Percentiles rank a stretch among this genome's conserved stretches.
These are phyloP conservation scores for Colletotrichum musae DNA, from an alignment of 2,329 filamentous ascomycete species.

Conservation along the genomic window DNA sequence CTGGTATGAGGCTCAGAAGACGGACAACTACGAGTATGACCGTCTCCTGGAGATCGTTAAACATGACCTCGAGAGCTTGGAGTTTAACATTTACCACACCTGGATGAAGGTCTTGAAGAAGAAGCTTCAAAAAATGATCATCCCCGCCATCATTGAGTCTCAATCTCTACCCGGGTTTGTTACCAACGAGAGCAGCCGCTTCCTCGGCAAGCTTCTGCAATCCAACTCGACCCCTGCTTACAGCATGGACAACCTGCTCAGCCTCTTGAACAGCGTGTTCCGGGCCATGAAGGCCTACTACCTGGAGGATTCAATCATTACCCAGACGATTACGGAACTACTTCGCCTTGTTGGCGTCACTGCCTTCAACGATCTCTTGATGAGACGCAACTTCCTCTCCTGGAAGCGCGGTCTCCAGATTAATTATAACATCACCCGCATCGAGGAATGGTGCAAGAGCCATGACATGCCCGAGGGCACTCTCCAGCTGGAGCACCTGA, in stretches of 20 bases:
- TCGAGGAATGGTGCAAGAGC: constrained; percentile 99
- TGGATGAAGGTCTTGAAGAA: constrained; percentile 99
- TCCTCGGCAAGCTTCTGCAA: constrained; percentile 96
- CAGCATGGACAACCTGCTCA: constrained; percentile 99
- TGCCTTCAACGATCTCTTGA: constrained; percentile 97
- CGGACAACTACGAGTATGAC: constrained; percentile 99
- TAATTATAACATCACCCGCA: constrained; percentile 99
- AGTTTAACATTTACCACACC: constrained; percentile 99
- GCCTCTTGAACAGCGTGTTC: constrained; percentile 95
- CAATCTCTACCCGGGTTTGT: constrained; percentile 98
- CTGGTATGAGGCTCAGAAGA: constrained; percentile 99
- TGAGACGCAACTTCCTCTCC: constrained; percentile 97
- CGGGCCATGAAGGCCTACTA: constrained; percentile 99
- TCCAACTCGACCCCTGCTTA: constrained; percentile 93
- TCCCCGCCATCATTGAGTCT: constrained; percentile 98
- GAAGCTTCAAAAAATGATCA: constrained; percentile 99
- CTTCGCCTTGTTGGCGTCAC: constrained; percentile 95
- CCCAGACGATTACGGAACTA: constrained; percentile 94
- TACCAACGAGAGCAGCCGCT: constrained; percentile 97
- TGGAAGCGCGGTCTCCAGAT: constrained; percentile 99
- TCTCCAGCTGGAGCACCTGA: constrained; percentile 95
- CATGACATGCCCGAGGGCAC: constrained; percentile 99
- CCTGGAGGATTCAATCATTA: constrained; percentile 95
- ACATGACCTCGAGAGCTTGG: constrained; percentile 96
- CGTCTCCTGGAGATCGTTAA: constrained; percentile 98